These are phyloP conservation scores for Ceratocystis colombiana DNA, from an alignment of 2,329 filamentous ascomycete genomes.

Conservation along the genomic window DNA sequence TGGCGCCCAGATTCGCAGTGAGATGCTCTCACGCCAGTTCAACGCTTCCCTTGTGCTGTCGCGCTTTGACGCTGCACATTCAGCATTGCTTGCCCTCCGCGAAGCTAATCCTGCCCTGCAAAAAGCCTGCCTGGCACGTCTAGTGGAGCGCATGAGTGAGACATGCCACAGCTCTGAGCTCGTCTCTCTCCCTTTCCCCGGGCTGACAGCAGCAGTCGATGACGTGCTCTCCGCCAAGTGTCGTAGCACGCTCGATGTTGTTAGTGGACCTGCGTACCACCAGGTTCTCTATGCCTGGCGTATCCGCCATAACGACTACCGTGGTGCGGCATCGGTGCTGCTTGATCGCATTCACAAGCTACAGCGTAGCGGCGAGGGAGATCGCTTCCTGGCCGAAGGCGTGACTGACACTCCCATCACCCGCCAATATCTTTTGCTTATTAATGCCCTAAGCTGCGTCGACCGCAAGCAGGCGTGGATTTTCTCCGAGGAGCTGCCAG, in stretches of 20 bases:
- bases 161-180: conserved; percentile 56
- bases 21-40: conserved; percentile 77
- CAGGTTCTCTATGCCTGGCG: conserved; percentile 88
- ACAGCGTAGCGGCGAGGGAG: conserved; percentile 34
- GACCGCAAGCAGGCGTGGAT: conserved; percentile 73
- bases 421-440: conserved; percentile 75
- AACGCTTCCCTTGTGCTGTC: conserved; percentile 67
- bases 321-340: conserved; percentile 58
- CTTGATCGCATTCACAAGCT: conserved; percentile 56
- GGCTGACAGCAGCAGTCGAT: conserved; percentile 69
- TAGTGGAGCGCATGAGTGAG: conserved; percentile 61
- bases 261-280: conserved; percentile 65
- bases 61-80: conserved; percentile 74
- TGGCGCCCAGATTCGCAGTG: conserved; percentile 38
- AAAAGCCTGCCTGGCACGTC: conserved; percentile 57
- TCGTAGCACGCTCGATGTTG: conserved; percentile 56
- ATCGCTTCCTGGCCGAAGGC: conserved; percentile 48
- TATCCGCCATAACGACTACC: conserved; percentile 73
- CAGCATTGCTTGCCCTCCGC: conserved; percentile 61
- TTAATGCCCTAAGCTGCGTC: conserved; percentile 85
- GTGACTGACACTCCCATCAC: conserved; percentile 56
- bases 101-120: conserved; percentile 55
- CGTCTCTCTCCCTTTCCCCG: conserved; percentile 66
- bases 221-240: conserved; percentile 64
- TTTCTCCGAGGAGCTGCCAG: conserved; percentile 40